Conservation (phyloP, 345 rosid species). For the Arabis alpina region DNA sequence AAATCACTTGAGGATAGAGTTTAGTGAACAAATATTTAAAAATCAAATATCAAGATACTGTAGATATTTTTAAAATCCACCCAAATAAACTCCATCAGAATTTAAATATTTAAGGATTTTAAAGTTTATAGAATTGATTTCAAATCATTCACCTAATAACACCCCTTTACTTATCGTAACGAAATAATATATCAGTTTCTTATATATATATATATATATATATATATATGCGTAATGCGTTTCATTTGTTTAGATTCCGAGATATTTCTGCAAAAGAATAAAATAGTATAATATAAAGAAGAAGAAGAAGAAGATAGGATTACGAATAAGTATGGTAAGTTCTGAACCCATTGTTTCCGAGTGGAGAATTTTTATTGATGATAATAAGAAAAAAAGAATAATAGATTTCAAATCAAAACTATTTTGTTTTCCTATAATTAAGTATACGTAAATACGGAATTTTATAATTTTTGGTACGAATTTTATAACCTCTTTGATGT, state of each 20-base stretch:
- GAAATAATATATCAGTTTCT: conserved; percentile 3
- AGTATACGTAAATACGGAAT: background rate
- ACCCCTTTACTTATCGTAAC: no score
- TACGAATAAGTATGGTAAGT: conserved; percentile 32
- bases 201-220: background rate
- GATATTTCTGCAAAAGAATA: conserved; percentile 14
- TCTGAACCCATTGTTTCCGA: conserved; percentile 24
- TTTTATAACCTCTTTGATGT: no score
- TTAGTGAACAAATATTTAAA: no score
- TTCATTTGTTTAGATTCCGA: conserved; percentile 13
- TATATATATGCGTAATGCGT: conserved; percentile 2
- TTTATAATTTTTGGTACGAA: background rate
- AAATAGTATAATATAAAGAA: background rate
- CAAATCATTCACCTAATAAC: no score
- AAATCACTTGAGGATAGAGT: no score
- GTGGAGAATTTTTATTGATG: conserved; percentile 17
- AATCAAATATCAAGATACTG: no score
- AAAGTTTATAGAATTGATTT: no score
- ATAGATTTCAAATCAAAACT: background rate
- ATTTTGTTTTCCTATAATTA: background rate
- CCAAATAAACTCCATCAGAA: no score
- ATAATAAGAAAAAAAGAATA: background rate
- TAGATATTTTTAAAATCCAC: no score
- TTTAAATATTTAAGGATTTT: no score
- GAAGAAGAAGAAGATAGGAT: background rate